These are phyloP conservation scores for Hirschfeldia incana DNA, from an alignment of 345 rosid genomes.

Conservation along the genomic window DNA sequence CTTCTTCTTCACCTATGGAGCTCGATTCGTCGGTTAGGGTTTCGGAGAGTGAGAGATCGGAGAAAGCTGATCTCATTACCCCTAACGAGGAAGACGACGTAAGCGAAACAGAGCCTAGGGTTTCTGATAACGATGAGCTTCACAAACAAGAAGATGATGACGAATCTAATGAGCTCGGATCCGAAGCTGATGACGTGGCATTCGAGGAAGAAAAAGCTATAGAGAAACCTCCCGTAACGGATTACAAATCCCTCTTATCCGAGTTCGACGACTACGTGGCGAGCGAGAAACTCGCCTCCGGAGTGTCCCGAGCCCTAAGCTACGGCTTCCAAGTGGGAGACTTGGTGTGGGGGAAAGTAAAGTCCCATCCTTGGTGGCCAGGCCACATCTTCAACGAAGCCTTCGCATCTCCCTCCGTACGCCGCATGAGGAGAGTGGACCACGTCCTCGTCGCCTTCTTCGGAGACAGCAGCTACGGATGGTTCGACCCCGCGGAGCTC, in stretches of 20 bases:
- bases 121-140: conserved; percentile 2
- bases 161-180: conserved; percentile 38
- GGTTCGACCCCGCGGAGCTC: conserved; percentile 99
- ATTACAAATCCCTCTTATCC: conserved; percentile 61
- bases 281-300: conserved; percentile 65
- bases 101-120: conserved; percentile 17
- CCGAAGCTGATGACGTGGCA: conserved; percentile 25
- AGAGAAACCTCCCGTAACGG: conserved; percentile 21
- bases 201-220: conserved; percentile 11
- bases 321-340: conserved; percentile 91
- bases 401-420: conserved; percentile 77
- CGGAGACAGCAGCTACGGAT: conserved; percentile 98
- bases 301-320: conserved; percentile 70
- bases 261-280: conserved; percentile 95
- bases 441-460: conserved; percentile 93
- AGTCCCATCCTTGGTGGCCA: conserved; percentile 99
- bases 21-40: conserved; percentile 35
- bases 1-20: conserved; percentile 20
- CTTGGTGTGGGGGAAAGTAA: conserved; percentile 99
- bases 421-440: conserved; percentile 78
- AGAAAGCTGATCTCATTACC: background rate
- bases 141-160: too few species aligned
- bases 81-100: conserved; percentile 2
- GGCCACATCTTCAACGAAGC: conserved; percentile 95
- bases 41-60: conserved; percentile 31